These are phyloP conservation scores for Xylaria sp. DNA, from an alignment of 2,329 filamentous ascomycete species.

Conservation along the genomic window DNA sequence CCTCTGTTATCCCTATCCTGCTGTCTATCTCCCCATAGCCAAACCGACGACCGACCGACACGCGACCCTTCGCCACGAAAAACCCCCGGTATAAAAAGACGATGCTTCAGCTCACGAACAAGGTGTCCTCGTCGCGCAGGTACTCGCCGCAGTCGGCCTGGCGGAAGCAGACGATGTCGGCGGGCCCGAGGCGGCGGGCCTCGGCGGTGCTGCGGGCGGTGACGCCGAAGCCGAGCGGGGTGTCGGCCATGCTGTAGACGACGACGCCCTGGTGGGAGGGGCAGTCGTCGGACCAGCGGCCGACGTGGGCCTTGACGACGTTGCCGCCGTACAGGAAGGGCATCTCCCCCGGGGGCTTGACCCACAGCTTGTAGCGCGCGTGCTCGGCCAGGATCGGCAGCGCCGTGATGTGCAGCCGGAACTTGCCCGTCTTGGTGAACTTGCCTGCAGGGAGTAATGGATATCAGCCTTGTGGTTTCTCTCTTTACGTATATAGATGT, in stretches of 20 bases:
- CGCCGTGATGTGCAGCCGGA: constrained; percentile 88
- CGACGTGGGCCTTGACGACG: constrained; percentile 64
- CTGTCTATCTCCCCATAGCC: constrained; percentile 4
- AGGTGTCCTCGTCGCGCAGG: constrained; percentile 75
- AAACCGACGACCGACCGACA: background rate
- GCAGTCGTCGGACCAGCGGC: constrained; percentile 61
- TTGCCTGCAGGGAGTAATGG: constrained; percentile 63
- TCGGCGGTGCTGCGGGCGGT: constrained; percentile 84
- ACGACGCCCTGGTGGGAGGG: constrained; percentile 92
- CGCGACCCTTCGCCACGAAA: background rate
- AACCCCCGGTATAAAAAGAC: no score
- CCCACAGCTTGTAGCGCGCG: constrained; percentile 95
- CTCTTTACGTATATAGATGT: no score
- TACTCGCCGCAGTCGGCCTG: constrained; percentile 97
- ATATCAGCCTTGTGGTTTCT: background rate
- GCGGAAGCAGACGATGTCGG: constrained; percentile 83
- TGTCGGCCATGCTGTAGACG: constrained; percentile 90
- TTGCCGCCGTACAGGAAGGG: constrained; percentile 95
- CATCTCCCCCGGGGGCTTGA: constrained; percentile 96
- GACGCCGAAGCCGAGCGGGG: constrained; percentile 89
- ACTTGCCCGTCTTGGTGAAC: constrained; percentile 96
- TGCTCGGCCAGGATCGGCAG: constrained; percentile 86
- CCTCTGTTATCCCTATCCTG: background rate
- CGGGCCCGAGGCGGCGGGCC: constrained; percentile 82
- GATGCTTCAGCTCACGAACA: constrained; percentile 57